These are phyloP conservation scores for Fagus sylvatica DNA, from an alignment of 306 rosid species.

Conservation along the genomic window DNA sequence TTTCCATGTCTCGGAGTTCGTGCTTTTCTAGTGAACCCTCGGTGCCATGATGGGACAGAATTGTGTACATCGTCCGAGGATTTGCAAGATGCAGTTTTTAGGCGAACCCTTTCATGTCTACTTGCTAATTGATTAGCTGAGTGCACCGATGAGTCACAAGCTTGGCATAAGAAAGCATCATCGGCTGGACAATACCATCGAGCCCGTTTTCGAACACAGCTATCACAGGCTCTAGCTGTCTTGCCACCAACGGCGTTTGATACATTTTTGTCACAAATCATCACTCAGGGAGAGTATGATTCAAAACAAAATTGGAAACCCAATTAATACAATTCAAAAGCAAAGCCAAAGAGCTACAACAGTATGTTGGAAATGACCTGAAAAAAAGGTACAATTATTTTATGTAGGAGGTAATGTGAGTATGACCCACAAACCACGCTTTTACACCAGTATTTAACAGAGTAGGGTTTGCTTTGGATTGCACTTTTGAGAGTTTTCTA, in stretches of 20 bases:
- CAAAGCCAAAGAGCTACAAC: not conserved
- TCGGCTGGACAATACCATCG: slow-evolving; percentile 98
- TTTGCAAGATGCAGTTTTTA: slow-evolving; percentile 51
- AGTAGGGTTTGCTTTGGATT: slow-evolving; percentile 14
- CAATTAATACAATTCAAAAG: too few species aligned
- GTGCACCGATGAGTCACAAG: slow-evolving; percentile 84
- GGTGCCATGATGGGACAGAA: slow-evolving; percentile 63
- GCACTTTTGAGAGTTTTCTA: slow-evolving; percentile 42
- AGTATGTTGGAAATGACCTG: not conserved
- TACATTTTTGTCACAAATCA: slow-evolving; percentile 44
- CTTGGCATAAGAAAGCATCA: slow-evolving; percentile 86
- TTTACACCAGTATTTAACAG: slow-evolving; percentile 48
- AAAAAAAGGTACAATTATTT: slow-evolving; percentile 12
- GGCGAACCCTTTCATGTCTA: slow-evolving; percentile 66
- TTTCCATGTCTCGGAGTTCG: slow-evolving; percentile 74
- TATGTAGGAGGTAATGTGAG: not conserved
- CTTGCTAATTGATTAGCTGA: slow-evolving; percentile 78
- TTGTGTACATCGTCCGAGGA: slow-evolving; percentile 9
- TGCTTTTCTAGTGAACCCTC: slow-evolving; percentile 65
- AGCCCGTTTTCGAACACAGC: slow-evolving; percentile 82
- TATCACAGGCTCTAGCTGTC: slow-evolving; percentile 86
- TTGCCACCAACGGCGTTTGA: slow-evolving; percentile 69
- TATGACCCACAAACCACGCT: slow-evolving; percentile 63
- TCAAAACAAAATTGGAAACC: slow-evolving; percentile 11
- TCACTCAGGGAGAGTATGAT: not conserved